These are phyloP conservation scores for Fremontodendron californicum DNA, from an alignment of 345 rosid genomes.

Conservation along the genomic window DNA sequence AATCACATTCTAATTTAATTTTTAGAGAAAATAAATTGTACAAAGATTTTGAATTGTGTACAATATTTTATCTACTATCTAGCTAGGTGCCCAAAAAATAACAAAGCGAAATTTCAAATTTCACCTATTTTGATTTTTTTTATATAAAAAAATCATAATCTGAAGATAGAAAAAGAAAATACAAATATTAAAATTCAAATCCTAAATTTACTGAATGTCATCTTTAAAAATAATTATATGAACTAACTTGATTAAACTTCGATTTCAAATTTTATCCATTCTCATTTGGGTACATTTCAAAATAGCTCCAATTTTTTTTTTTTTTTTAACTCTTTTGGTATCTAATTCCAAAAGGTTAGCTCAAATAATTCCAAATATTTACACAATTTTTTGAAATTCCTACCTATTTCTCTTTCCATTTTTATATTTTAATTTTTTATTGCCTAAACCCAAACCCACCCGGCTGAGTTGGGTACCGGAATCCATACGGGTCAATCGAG, in stretches of 20 bases:
- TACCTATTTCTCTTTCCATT: not conserved
- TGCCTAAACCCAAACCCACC: constrained; percentile 55
- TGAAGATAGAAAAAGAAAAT: too few species aligned
- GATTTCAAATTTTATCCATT: not conserved
- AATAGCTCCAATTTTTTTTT: not conserved
- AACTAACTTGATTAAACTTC: too few species aligned
- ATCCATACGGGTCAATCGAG: constrained; percentile 51
- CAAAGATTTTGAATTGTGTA: not conserved
- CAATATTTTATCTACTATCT: too few species aligned
- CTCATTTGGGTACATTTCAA: not conserved
- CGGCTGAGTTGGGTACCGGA: constrained; percentile 43
- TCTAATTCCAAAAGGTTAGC: constrained; percentile 18
- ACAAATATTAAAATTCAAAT: too few species aligned
- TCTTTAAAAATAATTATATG: too few species aligned
- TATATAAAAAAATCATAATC: too few species aligned
- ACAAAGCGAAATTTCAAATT: not conserved
- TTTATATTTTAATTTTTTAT: constrained; percentile 5
- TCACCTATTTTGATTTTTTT: not conserved
- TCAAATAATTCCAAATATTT: constrained; percentile 36
- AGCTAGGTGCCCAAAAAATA: not conserved
- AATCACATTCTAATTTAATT: not conserved
- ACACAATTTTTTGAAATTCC: constrained; percentile 26
- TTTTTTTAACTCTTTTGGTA: not conserved
- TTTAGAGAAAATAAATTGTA: not conserved
- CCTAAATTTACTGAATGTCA: too few species aligned